These are phyloP conservation scores for Citrus unshiu DNA, from an alignment of 345 rosid genomes.

Conservation along the genomic window DNA sequence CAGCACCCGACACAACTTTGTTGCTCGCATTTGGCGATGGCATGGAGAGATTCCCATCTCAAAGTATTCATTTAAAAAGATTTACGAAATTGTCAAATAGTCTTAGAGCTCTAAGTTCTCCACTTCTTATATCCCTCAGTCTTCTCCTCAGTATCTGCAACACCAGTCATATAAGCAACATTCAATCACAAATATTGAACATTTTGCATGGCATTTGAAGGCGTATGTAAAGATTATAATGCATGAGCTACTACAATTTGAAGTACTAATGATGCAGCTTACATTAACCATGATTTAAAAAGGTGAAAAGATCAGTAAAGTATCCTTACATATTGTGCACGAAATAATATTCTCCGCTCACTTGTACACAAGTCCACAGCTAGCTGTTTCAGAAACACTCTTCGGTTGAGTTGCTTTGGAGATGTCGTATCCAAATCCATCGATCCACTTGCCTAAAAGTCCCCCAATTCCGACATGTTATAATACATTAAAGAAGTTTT, in stretches of 20 bases:
- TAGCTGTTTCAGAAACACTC: slow-evolving; percentile 83
- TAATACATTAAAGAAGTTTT: neutral
- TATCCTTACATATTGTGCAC: slow-evolving; percentile 80
- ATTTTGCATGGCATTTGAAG: neutral
- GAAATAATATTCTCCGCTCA: slow-evolving; percentile 81
- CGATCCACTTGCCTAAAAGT: slow-evolving; percentile 72
- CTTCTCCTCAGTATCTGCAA: slow-evolving; percentile 83
- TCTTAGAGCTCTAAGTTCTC: slow-evolving; percentile 78
- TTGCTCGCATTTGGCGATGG: neutral
- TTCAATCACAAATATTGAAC: neutral
- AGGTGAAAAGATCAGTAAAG: neutral
- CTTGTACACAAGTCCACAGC: slow-evolving; percentile 90
- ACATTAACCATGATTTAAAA: neutral
- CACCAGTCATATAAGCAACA: neutral
- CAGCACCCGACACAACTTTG: neutral
- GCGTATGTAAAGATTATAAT: neutral
- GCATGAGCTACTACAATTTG: neutral
- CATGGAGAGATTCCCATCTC: neutral
- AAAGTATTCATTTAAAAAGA: slow-evolving; percentile 48
- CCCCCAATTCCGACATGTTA: neutral
- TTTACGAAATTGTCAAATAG: slow-evolving; percentile 66
- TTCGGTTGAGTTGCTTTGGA: slow-evolving; percentile 83
- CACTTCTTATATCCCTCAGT: slow-evolving; percentile 77
- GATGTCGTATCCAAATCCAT: slow-evolving; percentile 96
- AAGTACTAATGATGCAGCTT: neutral